A percentile compares a stretch with the other conserved stretches of the same genome.
phyloP scores from a whole-genome alignment of 345 rosid species.

The Carallia pectinifolia region DNA sequence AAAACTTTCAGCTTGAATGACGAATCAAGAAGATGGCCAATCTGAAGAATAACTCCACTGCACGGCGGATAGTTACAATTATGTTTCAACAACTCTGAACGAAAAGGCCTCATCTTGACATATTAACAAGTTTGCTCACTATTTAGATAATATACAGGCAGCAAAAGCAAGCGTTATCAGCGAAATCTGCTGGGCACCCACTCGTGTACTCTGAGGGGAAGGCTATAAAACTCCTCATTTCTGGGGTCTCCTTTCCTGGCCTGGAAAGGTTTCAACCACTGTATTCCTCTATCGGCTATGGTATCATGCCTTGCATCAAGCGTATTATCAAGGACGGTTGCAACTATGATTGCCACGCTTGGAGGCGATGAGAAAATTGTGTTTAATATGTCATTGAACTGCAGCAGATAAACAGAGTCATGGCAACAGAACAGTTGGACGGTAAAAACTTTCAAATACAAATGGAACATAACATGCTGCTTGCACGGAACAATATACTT shows the following conservation, averaged over 20 bases:
- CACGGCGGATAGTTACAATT: not conserved
- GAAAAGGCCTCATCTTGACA: conserved; percentile 18
- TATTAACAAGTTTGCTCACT: conserved; percentile 10
- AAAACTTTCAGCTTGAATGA: not conserved
- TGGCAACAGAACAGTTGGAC: not conserved
- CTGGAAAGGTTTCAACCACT: conserved; percentile 96
- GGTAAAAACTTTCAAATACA: not conserved
- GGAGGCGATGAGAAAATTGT: conserved; percentile 87
- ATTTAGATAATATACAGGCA: conserved; percentile 9
- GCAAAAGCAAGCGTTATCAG: conserved; percentile 1
- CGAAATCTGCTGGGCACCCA: conserved; percentile 67
- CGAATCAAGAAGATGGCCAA: not conserved
- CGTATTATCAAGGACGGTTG: conserved; percentile 72
- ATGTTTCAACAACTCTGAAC: conserved; percentile 22
- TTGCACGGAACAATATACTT: not conserved
- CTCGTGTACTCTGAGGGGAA: conserved; percentile 54
- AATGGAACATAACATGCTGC: not conserved
- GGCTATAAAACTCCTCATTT: conserved; percentile 72
- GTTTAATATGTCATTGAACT: conserved; percentile 86
- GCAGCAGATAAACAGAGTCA: conserved; percentile 37
- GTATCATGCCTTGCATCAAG: conserved; percentile 43
- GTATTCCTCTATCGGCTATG: conserved; percentile 57
- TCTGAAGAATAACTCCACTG: not conserved
- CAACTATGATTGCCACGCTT: conserved; percentile 67
- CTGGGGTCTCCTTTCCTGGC: conserved; percentile 59